Conservation (phyloP, 1,139 yeast species). For the Saccharomycopsis phalli region DNA sequence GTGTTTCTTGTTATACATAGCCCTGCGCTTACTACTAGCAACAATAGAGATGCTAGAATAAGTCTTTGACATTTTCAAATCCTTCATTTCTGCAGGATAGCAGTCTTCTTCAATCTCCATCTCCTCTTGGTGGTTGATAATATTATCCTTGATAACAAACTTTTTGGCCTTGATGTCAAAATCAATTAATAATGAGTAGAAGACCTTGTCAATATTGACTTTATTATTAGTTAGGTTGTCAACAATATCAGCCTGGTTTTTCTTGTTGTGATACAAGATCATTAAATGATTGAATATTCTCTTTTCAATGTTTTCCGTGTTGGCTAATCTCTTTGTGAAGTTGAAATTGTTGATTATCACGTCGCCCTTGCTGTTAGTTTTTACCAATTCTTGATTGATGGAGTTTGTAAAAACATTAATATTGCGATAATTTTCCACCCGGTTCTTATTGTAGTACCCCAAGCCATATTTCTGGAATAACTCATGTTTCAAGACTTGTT, state of each 20-base stretch:
- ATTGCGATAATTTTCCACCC: slow-evolving; percentile 12
- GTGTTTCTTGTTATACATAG: slow-evolving; percentile 14
- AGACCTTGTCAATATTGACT: slow-evolving; percentile 20
- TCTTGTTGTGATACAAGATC: slow-evolving; percentile 19
- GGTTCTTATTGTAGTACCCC: slow-evolving; percentile 13
- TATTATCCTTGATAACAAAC: neutral
- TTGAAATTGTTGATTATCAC: slow-evolving; percentile 18
- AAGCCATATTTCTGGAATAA: slow-evolving; percentile 47
- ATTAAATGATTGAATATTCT: slow-evolving; percentile 13
- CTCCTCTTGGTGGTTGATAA: neutral
- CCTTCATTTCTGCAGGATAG: slow-evolving; percentile 16
- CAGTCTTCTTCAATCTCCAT: slow-evolving; percentile 15
- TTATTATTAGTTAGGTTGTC: slow-evolving; percentile 17
- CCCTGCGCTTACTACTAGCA: slow-evolving; percentile 14
- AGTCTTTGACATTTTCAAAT: slow-evolving; percentile 17
- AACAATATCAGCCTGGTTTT: slow-evolving; percentile 10
- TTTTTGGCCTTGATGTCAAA: slow-evolving; percentile 3
- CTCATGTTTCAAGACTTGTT: slow-evolving; percentile 70
- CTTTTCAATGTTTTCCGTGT: slow-evolving; percentile 5
- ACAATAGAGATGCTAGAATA: slow-evolving; percentile 18
- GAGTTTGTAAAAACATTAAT: slow-evolving; percentile 20
- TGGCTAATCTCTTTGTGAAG: slow-evolving; percentile 11
- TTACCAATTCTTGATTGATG: slow-evolving; percentile 17
- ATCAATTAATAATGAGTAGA: slow-evolving; percentile 18
- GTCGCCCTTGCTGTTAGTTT: slow-evolving; percentile 15